A percentile compares a stretch with the other conserved stretches of the same genome.
Evolutionary conservation across 106 monocot genomes (phyloP).

Genomic region (Dioscorea zingiberensis): DNA sequence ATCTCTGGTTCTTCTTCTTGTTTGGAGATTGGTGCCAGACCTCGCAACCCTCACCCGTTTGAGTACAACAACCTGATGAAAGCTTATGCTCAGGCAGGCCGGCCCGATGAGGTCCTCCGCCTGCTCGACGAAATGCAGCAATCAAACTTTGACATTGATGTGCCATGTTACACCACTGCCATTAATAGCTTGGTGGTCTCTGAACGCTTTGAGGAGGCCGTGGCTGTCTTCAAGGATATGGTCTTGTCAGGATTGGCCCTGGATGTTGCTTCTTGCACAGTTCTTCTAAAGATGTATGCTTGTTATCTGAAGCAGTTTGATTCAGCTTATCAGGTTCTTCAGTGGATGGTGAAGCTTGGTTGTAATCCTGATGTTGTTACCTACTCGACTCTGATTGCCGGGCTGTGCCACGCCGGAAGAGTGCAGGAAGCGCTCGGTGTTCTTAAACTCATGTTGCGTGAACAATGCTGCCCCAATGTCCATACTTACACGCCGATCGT

Average conservation of each 20-base stretch:
- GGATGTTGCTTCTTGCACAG: background rate
- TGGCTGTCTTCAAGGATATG: background rate
- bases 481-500: constrained; percentile 41
- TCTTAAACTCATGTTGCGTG: constrained; percentile 1
- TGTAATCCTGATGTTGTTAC: background rate
- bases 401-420: background rate
- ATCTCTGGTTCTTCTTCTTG: background rate
- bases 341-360: background rate
- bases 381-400: constrained; percentile 3
- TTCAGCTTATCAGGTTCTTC: background rate
- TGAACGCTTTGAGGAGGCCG: background rate
- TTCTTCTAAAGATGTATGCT: constrained; percentile 5
- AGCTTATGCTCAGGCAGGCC: background rate
- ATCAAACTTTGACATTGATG: background rate
- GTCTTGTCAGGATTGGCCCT: background rate
- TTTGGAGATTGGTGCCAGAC: background rate
- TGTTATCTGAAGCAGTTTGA: constrained; percentile 7
- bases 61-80: constrained; percentile 7
- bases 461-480: constrained; percentile 1
- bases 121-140: constrained; percentile 4
- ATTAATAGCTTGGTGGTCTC: background rate
- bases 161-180: constrained; percentile 3
- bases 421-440: constrained; percentile 1
- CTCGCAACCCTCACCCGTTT: background rate
- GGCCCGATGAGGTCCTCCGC: background rate